Evolutionary conservation across 306 rosid species (phyloP), one percentile per base, ranked within the genome.

Genomic region (Vachellia pachyceras): DNA sequence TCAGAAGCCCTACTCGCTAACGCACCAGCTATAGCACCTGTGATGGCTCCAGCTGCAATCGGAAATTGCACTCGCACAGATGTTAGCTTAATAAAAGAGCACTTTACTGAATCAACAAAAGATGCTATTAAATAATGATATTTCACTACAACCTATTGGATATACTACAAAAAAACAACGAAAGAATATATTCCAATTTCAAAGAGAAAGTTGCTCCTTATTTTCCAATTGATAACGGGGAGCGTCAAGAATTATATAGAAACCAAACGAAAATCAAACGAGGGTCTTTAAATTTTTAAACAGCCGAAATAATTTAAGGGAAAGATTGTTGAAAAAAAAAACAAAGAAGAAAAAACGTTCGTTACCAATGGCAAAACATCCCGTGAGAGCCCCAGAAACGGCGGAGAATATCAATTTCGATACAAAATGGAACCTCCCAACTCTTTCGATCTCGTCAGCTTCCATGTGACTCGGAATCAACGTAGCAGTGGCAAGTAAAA

Each of bases 21-120:
- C 80, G 92, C 97, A 82, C 96, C 96, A 77, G 92, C 96, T 69
- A 93, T 80, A 23, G 94, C 97, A 80, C 97, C 94, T 58, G 90
- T 84, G 20, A 70, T 70, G 55, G 57, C 75, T 70, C 57, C 57
- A 17, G 89, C 97, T 90, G 87, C 89, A 86, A 83, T 42, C 67
- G 33, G 18, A 87, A 75, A 70, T 44, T 22, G 55, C 39, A 69
- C 2, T 54, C 54, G 4, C 2, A n/a, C 73, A 45, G 33, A 65
- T 58, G 73, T 49, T 25, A 81, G 17, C 82, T 82, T 22, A 66
- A 45, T 12, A 15, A 77, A 64, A 77, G 13, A 69, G 17, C 63
- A 68, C 71, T 70, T 73, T 60, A 47, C 57, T 76, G 17, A 76
- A 36, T 64, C n/a, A 17, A 42, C 15, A 36, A 5, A 58, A 47